A percentile compares a stretch with the other conserved stretches of the same genome.
These are phyloP conservation scores for Quercus phellos DNA, from an alignment of 331 rosid genomes.

Conservation along the genomic window DNA sequence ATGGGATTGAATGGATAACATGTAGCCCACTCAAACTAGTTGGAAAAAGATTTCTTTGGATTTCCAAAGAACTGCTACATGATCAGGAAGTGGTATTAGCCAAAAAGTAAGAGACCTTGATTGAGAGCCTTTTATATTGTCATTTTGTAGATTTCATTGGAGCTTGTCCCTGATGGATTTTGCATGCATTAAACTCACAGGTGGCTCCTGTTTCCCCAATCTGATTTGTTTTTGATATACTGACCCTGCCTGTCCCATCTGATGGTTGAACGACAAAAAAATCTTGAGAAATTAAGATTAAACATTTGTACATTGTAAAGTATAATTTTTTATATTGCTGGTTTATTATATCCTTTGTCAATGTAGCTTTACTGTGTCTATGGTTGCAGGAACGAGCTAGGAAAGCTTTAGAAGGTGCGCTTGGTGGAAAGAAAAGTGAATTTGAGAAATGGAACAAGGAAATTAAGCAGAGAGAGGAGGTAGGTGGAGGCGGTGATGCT, in stretches of 20 bases:
- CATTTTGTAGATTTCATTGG: neutral
- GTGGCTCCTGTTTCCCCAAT: neutral
- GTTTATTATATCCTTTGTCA: neutral
- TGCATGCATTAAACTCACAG: neutral
- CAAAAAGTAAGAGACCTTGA: neutral
- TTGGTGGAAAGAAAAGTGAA: slow-evolving; percentile 87
- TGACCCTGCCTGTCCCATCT: neutral
- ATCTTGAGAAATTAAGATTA: neutral
- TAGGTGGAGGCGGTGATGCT: slow-evolving; percentile 60
- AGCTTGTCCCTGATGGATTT: neutral
- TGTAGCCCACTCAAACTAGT: neutral
- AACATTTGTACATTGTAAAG: neutral
- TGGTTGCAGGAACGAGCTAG: slow-evolving; percentile 77
- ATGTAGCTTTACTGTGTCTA: neutral
- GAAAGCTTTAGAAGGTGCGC: slow-evolving; percentile 93
- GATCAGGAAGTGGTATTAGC: neutral
- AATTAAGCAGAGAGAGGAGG: slow-evolving; percentile 79
- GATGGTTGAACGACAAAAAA: neutral
- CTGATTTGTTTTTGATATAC: neutral
- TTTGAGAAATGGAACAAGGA: slow-evolving; percentile 85
- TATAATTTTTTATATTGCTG: neutral
- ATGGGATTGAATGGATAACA: neutral
- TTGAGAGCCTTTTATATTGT: neutral
- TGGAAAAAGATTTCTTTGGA: neutral
- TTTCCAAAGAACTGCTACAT: neutral